phyloP scores from a whole-genome alignment of 176 grass and related monocot species.

The Eremochloa ophiuroides region DNA sequence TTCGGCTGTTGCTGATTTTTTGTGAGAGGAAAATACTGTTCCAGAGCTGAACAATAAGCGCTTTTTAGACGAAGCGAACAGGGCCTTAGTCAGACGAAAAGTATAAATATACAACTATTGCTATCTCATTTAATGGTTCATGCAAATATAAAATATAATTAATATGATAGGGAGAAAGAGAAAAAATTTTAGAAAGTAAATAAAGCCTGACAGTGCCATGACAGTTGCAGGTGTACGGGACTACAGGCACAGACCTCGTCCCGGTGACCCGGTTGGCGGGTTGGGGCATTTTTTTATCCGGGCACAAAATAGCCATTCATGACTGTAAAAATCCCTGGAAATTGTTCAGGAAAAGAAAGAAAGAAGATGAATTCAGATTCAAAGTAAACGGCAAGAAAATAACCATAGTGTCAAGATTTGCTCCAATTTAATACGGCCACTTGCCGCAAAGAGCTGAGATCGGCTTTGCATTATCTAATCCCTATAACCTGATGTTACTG shows the following conservation, averaged over 20 bases:
- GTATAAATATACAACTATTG: too few relatives aligned
- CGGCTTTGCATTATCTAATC: conserved; percentile 12
- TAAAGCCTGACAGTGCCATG: conserved; percentile 16
- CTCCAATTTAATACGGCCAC: conserved; percentile 34
- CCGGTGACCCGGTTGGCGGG: background rate
- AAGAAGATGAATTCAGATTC: conserved; percentile 17
- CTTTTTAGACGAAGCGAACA: too few relatives aligned
- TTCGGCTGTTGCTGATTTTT: too few relatives aligned
- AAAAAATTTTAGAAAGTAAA: too few relatives aligned
- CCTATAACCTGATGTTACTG: background rate
- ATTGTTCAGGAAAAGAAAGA: background rate
- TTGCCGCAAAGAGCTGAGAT: conserved; percentile 9
- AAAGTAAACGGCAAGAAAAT: background rate
- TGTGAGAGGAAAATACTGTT: too few relatives aligned
- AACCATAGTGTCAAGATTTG: conserved; percentile 24
- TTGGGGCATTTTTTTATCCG: conserved; percentile 15
- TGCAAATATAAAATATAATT: too few relatives aligned
- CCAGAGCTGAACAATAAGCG: too few relatives aligned
- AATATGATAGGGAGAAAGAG: too few relatives aligned
- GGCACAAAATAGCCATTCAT: background rate
- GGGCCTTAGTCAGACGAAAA: too few relatives aligned
- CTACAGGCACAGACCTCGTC: background rate
- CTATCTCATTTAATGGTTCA: too few relatives aligned
- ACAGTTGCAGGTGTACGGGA: background rate
- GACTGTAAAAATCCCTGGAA: background rate